Evolutionary conservation across 2,329 filamentous ascomycete genomes (phyloP).

Genomic region (Aspergillus pseudoglaucus): DNA sequence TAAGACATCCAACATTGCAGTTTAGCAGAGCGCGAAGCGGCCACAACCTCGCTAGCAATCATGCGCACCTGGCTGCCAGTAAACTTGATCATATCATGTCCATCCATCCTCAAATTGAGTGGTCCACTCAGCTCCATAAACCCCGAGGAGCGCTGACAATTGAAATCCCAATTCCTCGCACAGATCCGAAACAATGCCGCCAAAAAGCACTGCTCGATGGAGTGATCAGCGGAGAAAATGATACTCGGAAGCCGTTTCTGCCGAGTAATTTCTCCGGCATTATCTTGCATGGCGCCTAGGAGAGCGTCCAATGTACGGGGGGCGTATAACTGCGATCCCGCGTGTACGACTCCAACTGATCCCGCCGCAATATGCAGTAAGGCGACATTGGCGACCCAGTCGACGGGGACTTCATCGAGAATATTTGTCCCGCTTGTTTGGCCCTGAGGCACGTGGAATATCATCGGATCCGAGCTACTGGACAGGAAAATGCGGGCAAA

Average conservation of each 20-base stretch:
- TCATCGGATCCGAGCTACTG: not conserved
- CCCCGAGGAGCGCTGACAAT: not conserved
- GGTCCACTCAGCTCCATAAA: not conserved
- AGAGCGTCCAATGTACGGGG: not conserved
- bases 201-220: not conserved
- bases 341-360: slow-evolving; percentile 10
- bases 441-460: not conserved
- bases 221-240: not conserved
- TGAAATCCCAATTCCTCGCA: not conserved
- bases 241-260: not conserved
- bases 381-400: slow-evolving; percentile 10
- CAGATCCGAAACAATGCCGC: not conserved
- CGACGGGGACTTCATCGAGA: slow-evolving; percentile 14
- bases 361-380: slow-evolving; percentile 10
- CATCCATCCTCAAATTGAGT: not conserved
- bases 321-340: not conserved
- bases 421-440: slow-evolving; percentile 2
- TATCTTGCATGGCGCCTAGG: not conserved
- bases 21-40: not conserved
- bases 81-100: not conserved
- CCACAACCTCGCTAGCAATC: not conserved
- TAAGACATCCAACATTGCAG: not conserved
- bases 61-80: not conserved
- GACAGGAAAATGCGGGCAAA: slow-evolving; percentile 6
- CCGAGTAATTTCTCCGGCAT: not conserved